These are phyloP conservation scores for Nannizziopsis arthrosporioides DNA, from an alignment of 2,329 filamentous ascomycete genomes.

Conservation along the genomic window DNA sequence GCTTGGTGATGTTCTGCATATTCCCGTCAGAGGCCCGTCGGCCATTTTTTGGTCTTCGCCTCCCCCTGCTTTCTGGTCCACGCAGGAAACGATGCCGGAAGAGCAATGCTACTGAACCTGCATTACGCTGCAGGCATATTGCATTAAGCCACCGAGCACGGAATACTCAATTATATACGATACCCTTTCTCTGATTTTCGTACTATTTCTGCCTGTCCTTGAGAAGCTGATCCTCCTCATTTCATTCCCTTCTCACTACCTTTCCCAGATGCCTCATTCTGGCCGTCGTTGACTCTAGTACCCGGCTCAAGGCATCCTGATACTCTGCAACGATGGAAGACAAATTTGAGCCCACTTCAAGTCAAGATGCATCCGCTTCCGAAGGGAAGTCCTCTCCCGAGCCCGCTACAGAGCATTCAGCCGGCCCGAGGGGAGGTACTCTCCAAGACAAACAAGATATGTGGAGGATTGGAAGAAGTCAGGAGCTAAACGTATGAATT, in stretches of 20 bases:
- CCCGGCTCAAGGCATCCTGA: neutral
- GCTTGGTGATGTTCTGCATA: no score
- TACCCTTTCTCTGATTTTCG: neutral
- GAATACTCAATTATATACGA: no score
- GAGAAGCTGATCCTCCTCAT: neutral
- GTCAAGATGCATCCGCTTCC: neutral
- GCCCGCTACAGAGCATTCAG: neutral
- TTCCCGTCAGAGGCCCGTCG: no score
- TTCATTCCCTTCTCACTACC: neutral
- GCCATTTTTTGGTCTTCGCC: no score
- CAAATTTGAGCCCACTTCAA: constrained; percentile 1
- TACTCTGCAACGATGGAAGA: neutral
- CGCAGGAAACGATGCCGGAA: no score
- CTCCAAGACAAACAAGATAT: constrained; percentile 24
- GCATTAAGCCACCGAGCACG: no score
- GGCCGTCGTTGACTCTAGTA: neutral
- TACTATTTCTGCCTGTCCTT: neutral
- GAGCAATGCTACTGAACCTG: no score
- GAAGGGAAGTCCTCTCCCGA: neutral
- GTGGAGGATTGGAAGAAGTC: constrained; percentile 25
- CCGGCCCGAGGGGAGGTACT: constrained; percentile 17
- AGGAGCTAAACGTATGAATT: constrained; percentile 23
- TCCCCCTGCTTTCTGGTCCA: no score
- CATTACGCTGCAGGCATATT: no score
- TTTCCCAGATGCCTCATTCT: no score